Conservation (phyloP, 2,329 filamentous ascomycete genomes). For the Colletotrichum caudatum region DNA sequence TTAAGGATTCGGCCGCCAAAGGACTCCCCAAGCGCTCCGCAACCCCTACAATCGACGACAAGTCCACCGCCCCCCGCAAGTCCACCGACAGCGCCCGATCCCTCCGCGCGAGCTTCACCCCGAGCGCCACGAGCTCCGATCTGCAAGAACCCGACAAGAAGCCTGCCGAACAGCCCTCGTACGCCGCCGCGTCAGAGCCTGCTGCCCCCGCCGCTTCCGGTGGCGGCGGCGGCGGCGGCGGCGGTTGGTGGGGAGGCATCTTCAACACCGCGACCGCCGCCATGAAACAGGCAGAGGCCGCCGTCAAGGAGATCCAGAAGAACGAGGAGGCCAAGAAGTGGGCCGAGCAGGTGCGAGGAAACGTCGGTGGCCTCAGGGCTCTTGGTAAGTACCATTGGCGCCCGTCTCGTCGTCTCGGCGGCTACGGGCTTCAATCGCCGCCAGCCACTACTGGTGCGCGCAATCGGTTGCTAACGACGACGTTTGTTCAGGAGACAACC, state of each 20-base stretch:
- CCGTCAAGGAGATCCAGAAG: conserved; percentile 94
- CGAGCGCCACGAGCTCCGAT: conserved; percentile 73
- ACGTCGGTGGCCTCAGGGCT: conserved; percentile 81
- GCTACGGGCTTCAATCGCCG: too few species aligned
- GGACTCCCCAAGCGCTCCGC: conserved; percentile 62
- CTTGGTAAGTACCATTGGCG: conserved; percentile 68
- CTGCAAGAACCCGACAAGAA: conserved; percentile 69
- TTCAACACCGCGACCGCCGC: conserved; percentile 86
- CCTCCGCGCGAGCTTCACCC: conserved; percentile 78
- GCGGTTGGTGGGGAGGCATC: conserved; percentile 91
- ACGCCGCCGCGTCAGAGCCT: conserved; percentile 61
- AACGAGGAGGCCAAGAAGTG: conserved; percentile 97
- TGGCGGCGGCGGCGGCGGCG: conserved; percentile 75
- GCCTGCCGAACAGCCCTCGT: conserved; percentile 56
- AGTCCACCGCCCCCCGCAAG: conserved; percentile 66
- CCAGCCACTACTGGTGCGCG: conserved; percentile 10
- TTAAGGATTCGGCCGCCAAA: conserved; percentile 64
- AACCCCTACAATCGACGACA: conserved; percentile 75
- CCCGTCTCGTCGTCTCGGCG: conserved; percentile 24
- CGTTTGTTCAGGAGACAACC: conserved; percentile 77
- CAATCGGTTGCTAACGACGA: conserved; percentile 6
- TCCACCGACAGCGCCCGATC: conserved; percentile 82
- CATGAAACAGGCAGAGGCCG: conserved; percentile 91
- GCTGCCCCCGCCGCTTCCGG: conserved; percentile 49
- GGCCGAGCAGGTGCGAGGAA: conserved; percentile 93